Percentiles rank a stretch among this genome's conserved stretches.
Conservation (phyloP, 495 filamentous ascomycete species). For the Neurospora sp. region DNA sequence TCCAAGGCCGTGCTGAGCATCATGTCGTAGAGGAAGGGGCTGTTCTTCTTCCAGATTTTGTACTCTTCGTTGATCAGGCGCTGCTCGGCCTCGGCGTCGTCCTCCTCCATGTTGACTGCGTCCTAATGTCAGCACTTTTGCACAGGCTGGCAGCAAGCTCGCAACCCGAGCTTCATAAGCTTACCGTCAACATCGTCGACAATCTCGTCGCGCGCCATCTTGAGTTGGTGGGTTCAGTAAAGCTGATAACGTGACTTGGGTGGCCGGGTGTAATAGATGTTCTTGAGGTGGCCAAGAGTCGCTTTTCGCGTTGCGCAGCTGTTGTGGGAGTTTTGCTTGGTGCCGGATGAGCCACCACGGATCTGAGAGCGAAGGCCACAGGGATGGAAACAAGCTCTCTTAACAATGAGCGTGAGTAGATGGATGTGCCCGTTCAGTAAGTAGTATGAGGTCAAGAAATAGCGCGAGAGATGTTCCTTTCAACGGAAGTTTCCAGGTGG, state of each 20-base stretch:
- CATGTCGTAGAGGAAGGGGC: constrained; percentile 95
- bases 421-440: not conserved
- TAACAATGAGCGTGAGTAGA: not conserved
- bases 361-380: not conserved
- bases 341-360: not conserved
- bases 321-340: not conserved
- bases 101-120: constrained; percentile 47
- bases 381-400: not conserved
- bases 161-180: constrained; percentile 1
- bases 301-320: not conserved
- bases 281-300: not conserved
- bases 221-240: not conserved
- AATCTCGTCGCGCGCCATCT: constrained; percentile 36
- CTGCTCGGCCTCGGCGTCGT: constrained; percentile 58
- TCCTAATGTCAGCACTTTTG: not conserved
- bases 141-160: not conserved
- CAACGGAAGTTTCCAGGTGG: not conserved
- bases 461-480: not conserved
- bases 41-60: constrained; percentile 99
- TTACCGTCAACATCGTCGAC: constrained; percentile 44
- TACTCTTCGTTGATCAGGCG: constrained; percentile 98
- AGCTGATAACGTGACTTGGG: not conserved
- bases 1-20: constrained; percentile 88
- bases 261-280: not conserved
- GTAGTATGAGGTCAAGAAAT: not conserved